phyloP scores from a whole-genome alignment of 2,329 filamentous ascomycete species.

The Trichoderma polysporum region DNA sequence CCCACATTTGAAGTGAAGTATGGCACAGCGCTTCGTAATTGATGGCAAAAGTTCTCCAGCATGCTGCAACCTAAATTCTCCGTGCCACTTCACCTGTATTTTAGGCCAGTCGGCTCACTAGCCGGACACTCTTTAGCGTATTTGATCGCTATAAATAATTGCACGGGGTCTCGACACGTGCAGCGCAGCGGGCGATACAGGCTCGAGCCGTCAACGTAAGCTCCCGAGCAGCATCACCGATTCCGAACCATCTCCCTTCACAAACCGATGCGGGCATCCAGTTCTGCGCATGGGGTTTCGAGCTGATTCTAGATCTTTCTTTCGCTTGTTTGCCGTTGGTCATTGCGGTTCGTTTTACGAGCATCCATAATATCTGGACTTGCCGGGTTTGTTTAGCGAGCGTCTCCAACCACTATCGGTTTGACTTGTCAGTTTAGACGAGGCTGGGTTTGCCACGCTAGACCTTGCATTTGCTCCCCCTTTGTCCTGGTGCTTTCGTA shows the following conservation, averaged over 20 bases:
- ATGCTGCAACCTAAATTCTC: too few species aligned
- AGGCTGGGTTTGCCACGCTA: neutral
- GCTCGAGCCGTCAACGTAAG: constrained; percentile 7
- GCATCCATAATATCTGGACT: neutral
- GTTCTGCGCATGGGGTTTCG: neutral
- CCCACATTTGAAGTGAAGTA: neutral
- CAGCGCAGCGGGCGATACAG: neutral
- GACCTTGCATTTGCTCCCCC: neutral
- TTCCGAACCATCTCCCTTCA: neutral
- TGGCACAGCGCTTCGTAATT: too few species aligned
- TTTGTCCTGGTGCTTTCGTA: neutral
- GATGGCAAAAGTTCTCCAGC: too few species aligned
- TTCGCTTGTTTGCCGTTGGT: neutral
- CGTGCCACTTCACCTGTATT: neutral
- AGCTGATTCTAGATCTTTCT: neutral
- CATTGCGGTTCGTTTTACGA: neutral
- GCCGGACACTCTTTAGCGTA: neutral
- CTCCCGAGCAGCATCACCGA: neutral
- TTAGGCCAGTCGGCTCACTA: neutral
- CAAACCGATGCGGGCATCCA: neutral
- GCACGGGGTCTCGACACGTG: neutral
- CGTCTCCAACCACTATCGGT: neutral
- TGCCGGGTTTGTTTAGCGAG: neutral
- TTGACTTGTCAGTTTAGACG: neutral
- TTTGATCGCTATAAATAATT: neutral